These are phyloP conservation scores for Incumbomyces lentus DNA, from an alignment of 2,329 filamentous ascomycete species.

Conservation along the genomic window DNA sequence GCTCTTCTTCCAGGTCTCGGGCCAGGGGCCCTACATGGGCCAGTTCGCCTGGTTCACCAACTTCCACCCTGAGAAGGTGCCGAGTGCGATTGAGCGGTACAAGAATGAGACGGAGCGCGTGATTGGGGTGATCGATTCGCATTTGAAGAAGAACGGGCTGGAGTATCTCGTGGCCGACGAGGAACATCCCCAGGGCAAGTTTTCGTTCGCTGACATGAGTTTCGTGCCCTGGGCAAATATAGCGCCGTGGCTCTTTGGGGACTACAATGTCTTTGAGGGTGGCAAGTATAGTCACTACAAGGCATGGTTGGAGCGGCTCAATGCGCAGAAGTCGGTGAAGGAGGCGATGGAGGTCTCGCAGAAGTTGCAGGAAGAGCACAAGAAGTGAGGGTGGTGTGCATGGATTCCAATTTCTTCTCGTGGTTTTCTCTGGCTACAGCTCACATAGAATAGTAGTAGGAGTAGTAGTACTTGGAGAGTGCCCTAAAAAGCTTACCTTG, in stretches of 20 bases:
- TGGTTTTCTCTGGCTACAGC: no score
- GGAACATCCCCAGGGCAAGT: conserved; percentile 13
- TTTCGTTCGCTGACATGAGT: conserved; percentile 32
- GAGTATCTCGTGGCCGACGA: conserved; percentile 33
- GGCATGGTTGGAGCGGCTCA: conserved; percentile 2
- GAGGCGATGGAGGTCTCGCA: not conserved
- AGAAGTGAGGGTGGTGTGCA: no score
- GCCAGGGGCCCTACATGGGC: conserved; percentile 40
- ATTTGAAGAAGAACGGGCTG: conserved; percentile 23
- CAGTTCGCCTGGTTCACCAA: conserved; percentile 34
- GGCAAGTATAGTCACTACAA: not conserved
- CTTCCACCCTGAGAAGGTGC: conserved; percentile 34
- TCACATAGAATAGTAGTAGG: no score
- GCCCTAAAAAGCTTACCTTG: no score
- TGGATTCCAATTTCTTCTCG: no score
- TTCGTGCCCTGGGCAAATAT: conserved; percentile 30
- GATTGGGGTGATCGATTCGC: conserved; percentile 32
- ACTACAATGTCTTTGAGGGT: not conserved
- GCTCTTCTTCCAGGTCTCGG: conserved; percentile 35
- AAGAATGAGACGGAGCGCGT: conserved; percentile 35
- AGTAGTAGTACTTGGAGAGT: no score
- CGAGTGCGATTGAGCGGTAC: conserved; percentile 35
- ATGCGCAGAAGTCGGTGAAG: conserved; percentile 1
- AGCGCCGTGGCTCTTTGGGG: not conserved
- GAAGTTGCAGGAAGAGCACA: no score